Evolutionary conservation across 2,329 filamentous ascomycete species (phyloP).

Genomic region (Microcyclospora pomicola): DNA sequence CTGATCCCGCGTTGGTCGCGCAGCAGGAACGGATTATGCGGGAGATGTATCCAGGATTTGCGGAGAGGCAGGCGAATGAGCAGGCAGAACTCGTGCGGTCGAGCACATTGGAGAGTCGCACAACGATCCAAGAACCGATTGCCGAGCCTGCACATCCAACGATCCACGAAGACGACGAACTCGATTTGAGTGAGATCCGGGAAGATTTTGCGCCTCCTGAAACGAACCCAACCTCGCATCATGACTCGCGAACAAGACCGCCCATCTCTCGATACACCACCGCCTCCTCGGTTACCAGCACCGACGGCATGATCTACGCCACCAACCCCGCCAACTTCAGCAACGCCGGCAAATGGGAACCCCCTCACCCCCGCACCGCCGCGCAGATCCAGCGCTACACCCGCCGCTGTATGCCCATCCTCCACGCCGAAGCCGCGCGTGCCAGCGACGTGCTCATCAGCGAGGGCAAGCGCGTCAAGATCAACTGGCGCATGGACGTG

Average conservation of each 20-base stretch:
- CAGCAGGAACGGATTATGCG: conserved; percentile 37
- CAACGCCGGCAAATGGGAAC: conserved; percentile 22
- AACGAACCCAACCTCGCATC: conserved; percentile 1
- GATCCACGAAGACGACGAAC: conserved; percentile 21
- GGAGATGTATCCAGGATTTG: conserved; percentile 32
- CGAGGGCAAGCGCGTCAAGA: conserved; percentile 29
- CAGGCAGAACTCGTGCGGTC: conserved; percentile 2
- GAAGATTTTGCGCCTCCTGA: conserved; percentile 15
- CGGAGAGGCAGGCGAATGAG: conserved; percentile 6
- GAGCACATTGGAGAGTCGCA: conserved; percentile 1
- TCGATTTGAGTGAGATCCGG: conserved; percentile 21
- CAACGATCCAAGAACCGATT: conserved; percentile 3
- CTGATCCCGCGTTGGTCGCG: conserved; percentile 27
- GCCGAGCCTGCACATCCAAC: conserved; percentile 7
- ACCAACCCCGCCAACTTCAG: conserved; percentile 19
- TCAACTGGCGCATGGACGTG: conserved; percentile 30
- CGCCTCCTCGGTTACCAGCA: conserved; percentile 6
- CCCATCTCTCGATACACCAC: conserved; percentile 14
- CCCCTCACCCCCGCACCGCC: conserved; percentile 19
- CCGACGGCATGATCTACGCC: conserved; percentile 20
- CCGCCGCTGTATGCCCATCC: conserved; percentile 32
- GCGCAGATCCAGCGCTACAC: conserved; percentile 32
- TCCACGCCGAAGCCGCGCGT: conserved; percentile 30
- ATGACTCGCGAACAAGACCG: conserved; percentile 6
- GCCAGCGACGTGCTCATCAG: conserved; percentile 33